Conservation (phyloP, 495 filamentous ascomycete genomes). For the Hypoxylon cercidicola region DNA sequence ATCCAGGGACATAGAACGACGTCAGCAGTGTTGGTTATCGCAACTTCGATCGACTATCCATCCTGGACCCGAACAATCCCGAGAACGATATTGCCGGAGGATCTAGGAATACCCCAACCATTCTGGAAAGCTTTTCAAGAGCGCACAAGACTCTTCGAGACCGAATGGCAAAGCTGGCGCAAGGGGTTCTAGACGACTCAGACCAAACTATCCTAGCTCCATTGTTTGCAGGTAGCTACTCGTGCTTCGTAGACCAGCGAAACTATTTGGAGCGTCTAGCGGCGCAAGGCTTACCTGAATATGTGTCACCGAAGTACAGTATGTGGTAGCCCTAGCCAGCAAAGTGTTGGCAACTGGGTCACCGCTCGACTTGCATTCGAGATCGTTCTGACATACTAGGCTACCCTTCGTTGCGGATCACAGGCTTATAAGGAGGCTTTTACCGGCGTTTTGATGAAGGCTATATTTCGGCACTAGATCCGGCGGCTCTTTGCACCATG, state of each 20-base stretch:
- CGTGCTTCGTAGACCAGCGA: slow-evolving; percentile 72
- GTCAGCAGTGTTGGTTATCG: slow-evolving; percentile 54
- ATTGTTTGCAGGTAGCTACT: slow-evolving; percentile 78
- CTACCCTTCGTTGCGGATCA: slow-evolving; percentile 4
- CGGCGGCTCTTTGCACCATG: slow-evolving; percentile 3
- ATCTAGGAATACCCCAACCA: slow-evolving; percentile 69
- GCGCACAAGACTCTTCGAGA: slow-evolving; percentile 67
- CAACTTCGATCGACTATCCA: slow-evolving; percentile 68
- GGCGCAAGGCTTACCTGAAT: background rate
- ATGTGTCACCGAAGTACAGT: background rate
- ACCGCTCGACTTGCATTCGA: background rate
- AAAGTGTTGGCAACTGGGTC: background rate
- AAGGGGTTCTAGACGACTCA: slow-evolving; percentile 33
- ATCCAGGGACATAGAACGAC: slow-evolving; percentile 45
- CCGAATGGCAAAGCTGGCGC: slow-evolving; percentile 62
- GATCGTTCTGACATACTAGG: background rate
- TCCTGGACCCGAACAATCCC: slow-evolving; percentile 87
- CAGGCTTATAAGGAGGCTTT: slow-evolving; percentile 13
- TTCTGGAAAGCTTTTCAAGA: slow-evolving; percentile 70
- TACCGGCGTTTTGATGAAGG: slow-evolving; percentile 20
- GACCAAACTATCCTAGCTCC: slow-evolving; percentile 68
- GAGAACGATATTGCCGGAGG: slow-evolving; percentile 89
- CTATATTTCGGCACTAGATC: background rate
- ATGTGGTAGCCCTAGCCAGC: background rate
- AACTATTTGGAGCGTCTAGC: slow-evolving; percentile 49